Percentiles rank a stretch among this genome's conserved stretches.
Conservation (phyloP, 2,329 filamentous ascomycete species). For the Sporothrix humicola region DNA sequence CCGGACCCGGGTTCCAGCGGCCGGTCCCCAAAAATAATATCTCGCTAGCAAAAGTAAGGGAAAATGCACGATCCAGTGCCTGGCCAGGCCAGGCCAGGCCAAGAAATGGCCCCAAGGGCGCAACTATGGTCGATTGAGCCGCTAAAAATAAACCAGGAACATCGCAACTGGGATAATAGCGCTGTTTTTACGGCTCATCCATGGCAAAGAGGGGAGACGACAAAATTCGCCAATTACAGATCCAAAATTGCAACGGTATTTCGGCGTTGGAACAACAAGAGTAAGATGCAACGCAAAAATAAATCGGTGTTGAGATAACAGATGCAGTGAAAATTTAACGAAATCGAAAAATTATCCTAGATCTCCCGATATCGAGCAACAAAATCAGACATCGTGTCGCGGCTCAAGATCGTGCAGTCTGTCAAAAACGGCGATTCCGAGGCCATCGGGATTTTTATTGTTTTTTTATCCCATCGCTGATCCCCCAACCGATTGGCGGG, state of each 20-base stretch:
- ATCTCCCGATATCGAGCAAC: not conserved
- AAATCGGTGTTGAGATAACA: not conserved
- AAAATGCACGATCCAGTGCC: not conserved
- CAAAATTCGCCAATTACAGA: not conserved
- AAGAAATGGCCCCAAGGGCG: not conserved
- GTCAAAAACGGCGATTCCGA: conserved; percentile 15
- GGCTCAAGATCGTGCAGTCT: not conserved
- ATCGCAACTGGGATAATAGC: conserved; percentile 20
- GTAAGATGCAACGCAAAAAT: not conserved
- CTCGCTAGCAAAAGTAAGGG: not conserved
- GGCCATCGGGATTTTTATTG: not conserved
- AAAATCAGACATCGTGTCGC: not conserved
- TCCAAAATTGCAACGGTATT: not conserved
- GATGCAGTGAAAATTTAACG: not conserved
- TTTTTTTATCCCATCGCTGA: conserved; percentile 6
- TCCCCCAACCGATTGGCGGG: conserved; percentile 7
- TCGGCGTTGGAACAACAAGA: not conserved
- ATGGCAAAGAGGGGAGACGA: not conserved
- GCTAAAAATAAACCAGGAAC: conserved; percentile 30
- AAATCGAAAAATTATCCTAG: not conserved
- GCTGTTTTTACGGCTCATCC: not conserved
- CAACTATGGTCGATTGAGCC: not conserved
- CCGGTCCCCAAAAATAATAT: conserved; percentile 18
- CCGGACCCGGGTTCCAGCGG: not conserved
- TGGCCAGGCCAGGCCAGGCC: conserved; percentile 2